Evolutionary conservation across 495 filamentous ascomycete genomes (phyloP).

Genomic region (Penicillium soppii): DNA sequence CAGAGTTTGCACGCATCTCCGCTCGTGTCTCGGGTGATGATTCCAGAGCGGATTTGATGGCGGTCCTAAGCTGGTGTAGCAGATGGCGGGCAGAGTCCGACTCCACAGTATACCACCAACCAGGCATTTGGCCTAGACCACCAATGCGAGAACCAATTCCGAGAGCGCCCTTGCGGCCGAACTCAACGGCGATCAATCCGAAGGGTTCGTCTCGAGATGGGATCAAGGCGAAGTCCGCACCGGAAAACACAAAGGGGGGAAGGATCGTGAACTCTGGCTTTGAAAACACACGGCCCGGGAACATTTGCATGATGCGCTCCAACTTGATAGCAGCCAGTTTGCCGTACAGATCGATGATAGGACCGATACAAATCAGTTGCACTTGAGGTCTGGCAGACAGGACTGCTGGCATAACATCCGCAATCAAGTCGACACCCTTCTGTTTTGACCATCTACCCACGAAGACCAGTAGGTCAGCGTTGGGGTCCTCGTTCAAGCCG

Average conservation of each 20-base stretch:
- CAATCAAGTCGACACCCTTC: conserved; percentile 70
- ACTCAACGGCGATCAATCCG: conserved; percentile 71
- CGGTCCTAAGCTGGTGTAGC: conserved; percentile 60
- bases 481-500: conserved; percentile 54
- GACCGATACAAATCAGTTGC: conserved; percentile 64
- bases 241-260: conserved; percentile 68
- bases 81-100: conserved; percentile 44
- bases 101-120: conserved; percentile 65
- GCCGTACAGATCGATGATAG: conserved; percentile 69
- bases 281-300: conserved; percentile 63
- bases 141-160: conserved; percentile 59
- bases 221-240: conserved; percentile 72
- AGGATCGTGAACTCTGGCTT: conserved; percentile 69
- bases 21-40: conserved; percentile 51
- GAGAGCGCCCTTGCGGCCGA: conserved; percentile 69
- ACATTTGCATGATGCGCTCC: conserved; percentile 61
- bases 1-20: conserved; percentile 64
- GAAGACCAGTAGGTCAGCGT: conserved; percentile 68
- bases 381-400: conserved; percentile 59
- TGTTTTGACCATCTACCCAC: conserved; percentile 72
- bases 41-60: conserved; percentile 58
- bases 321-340: conserved; percentile 68
- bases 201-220: conserved; percentile 72
- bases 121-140: conserved; percentile 69
- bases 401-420: conserved; percentile 64